Evolutionary conservation across 2,329 filamentous ascomycete species (phyloP), one percentile per base, ranked within the genome.

Genomic region (Pezicula radicicola): DNA sequence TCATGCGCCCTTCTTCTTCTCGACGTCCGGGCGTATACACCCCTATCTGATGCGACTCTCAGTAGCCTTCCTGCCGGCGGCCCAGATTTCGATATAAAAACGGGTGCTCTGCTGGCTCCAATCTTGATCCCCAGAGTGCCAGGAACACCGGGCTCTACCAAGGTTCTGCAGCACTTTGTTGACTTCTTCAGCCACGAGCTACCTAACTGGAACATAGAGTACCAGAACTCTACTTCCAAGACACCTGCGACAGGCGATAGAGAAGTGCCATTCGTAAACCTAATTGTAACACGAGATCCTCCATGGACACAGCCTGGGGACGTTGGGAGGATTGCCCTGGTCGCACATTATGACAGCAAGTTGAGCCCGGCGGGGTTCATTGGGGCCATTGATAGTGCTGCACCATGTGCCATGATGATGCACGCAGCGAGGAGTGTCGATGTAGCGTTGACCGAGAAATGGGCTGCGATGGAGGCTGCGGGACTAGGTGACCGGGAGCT

Each of bases 261-360:
- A 50, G 77, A 89, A 6, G 75, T 97, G 0, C 90, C 91, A 0
- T 97, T 99, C 68, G 76, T 82, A 49, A 99, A 97, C 66, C 76
- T 97, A 51, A 88, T 97, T 54, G 85, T 93, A 52, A 87, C 84
- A 35, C 83, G 92, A 49, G 93, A 97, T 69, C 94, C 94, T 47
- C 94, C 94, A 1, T 94, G 90, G 83, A 76, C 85, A 1, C 72
- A 77, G 6, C 69, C 74, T 0, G 93, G 92, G 1, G 86, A 97
- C 60, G 85, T 94, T 2, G 85, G 87, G 40, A 77, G 91, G 46
- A 73, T 97, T 65, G 93, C 91, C 13, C 78, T 99, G 50, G 94
- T 93, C 6, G 94, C 94, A 39, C 94, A 99, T 68, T 97, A 96
- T 68, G 94, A 99, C 64, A 92, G 85, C 66, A 88, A 96, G 71